Conservation (phyloP, 2,329 filamentous ascomycete genomes). For the Blastomyces parvus region DNA sequence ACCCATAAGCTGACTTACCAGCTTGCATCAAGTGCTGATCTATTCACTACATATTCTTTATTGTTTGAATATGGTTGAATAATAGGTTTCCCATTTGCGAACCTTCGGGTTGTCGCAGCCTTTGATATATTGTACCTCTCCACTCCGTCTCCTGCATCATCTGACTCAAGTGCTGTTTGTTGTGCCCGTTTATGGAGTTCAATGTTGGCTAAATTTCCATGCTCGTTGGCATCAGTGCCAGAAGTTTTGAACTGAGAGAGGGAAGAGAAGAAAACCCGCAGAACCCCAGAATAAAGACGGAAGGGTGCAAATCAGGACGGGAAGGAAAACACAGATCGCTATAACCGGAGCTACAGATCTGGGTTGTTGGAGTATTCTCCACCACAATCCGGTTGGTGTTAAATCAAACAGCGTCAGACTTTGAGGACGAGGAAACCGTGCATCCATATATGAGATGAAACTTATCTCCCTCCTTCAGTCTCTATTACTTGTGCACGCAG, state of each 20-base stretch:
- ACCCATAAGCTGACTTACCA: background rate
- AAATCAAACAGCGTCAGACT: background rate
- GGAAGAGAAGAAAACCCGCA: background rate
- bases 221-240: background rate
- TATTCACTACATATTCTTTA: background rate
- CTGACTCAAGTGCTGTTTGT: background rate
- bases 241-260: background rate
- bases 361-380: background rate
- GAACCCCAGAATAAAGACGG: background rate
- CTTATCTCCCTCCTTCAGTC: background rate
- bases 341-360: background rate
- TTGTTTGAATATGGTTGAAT: background rate
- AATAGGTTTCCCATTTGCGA: background rate
- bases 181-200: background rate
- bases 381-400: background rate
- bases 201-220: background rate
- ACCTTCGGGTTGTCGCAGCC: background rate
- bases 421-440: background rate
- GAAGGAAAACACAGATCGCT: background rate
- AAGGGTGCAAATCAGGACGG: background rate
- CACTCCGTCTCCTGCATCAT: background rate
- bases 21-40: background rate
- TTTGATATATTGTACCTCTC: background rate
- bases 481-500: background rate
- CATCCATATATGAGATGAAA: background rate